phyloP scores from a whole-genome alignment of 2,329 filamentous ascomycete species.

The Fusarium scirpi region DNA sequence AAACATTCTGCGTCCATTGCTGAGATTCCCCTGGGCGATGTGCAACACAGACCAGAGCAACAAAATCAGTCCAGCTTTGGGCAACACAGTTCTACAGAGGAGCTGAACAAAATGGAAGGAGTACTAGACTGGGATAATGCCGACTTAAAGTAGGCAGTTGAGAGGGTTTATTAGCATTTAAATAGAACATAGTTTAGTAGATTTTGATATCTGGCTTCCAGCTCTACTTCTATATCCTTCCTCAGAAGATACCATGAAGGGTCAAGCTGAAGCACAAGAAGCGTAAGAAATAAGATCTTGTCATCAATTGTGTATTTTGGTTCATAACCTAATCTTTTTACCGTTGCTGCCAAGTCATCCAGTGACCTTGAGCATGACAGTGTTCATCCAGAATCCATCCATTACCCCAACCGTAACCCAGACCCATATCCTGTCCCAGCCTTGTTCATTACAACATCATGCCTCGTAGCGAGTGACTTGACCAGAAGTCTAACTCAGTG shows the following conservation, averaged over 20 bases:
- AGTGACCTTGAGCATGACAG: constrained; percentile 3
- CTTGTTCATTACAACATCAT: constrained; percentile 14
- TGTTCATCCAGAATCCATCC: not conserved
- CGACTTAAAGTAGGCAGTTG: rapidly evolving
- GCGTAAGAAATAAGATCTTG: not conserved
- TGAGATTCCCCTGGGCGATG: not conserved
- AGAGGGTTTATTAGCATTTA: no score
- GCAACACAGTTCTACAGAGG: not conserved
- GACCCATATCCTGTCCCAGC: not conserved
- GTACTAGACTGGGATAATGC: not conserved
- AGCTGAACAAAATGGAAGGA: not conserved
- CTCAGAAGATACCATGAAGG: not conserved
- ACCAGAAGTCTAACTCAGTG: constrained; percentile 13
- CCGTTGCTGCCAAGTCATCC: constrained; percentile 6
- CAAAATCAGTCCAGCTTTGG: not conserved
- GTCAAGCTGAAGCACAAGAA: not conserved
- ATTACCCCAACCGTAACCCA: not conserved
- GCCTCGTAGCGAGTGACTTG: constrained; percentile 7
- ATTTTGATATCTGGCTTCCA: rapidly evolving
- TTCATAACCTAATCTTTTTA: not conserved
- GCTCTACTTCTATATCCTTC: not conserved
- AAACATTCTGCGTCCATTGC: constrained; percentile 1
- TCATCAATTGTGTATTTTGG: not conserved
- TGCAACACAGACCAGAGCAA: not conserved
- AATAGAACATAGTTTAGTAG: no score